These are phyloP conservation scores for Lasiodiplodia theobromae DNA, from an alignment of 2,329 filamentous ascomycete species.

Conservation along the genomic window DNA sequence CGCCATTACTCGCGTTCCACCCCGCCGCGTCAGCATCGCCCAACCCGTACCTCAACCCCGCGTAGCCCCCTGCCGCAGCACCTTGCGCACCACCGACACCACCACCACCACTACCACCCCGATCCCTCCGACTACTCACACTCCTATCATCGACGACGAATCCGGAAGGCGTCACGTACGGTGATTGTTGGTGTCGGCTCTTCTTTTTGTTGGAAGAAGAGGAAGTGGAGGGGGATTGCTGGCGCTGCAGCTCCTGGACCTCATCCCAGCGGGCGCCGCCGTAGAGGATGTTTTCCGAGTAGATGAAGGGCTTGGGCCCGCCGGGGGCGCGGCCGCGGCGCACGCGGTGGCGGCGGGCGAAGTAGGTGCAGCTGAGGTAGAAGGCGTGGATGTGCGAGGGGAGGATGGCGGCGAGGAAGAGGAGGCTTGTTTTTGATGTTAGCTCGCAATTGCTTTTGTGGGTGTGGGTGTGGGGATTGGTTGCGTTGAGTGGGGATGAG, in stretches of 20 bases:
- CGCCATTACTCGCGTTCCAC: slow-evolving; percentile 15
- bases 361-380: slow-evolving; percentile 31
- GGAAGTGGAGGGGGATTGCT: neutral
- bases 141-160: neutral
- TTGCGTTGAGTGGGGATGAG: neutral
- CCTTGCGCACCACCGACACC: neutral
- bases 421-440: slow-evolving; percentile 10
- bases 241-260: slow-evolving; percentile 5
- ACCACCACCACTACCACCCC: neutral
- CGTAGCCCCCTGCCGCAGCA: neutral
- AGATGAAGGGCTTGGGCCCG: slow-evolving; percentile 27
- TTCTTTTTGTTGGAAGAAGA: neutral
- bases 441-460: neutral
- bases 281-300: slow-evolving; percentile 25
- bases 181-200: neutral
- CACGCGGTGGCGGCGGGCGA: slow-evolving; percentile 30
- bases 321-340: slow-evolving; percentile 29
- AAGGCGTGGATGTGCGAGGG: slow-evolving; percentile 32
- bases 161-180: neutral
- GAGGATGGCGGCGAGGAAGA: slow-evolving; percentile 32
- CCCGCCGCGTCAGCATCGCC: slow-evolving; percentile 9
- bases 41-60: slow-evolving; percentile 6
- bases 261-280: slow-evolving; percentile 28
- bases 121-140: neutral
- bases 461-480: neutral